phyloP scores from a whole-genome alignment of 2,329 filamentous ascomycete species.

The Xylaria arbuscula region DNA sequence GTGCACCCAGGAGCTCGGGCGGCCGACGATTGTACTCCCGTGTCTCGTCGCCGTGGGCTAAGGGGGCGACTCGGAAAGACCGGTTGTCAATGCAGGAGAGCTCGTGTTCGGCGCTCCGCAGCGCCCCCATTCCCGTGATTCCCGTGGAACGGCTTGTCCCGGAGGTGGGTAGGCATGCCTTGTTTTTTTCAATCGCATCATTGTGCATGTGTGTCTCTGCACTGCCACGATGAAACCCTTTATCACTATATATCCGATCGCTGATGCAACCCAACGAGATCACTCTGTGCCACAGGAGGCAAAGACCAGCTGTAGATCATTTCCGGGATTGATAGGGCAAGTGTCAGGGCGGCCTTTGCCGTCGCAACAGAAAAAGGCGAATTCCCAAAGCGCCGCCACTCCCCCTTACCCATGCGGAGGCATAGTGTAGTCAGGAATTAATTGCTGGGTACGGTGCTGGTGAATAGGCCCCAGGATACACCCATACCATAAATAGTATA shows the following conservation, averaged over 20 bases:
- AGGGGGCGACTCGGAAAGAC: constrained; percentile 24
- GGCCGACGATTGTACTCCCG: constrained; percentile 16
- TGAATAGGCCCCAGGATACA: constrained; percentile 16
- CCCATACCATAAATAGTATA: constrained; percentile 19
- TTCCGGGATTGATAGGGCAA: constrained; percentile 22
- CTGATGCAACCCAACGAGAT: constrained; percentile 32
- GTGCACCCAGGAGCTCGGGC: constrained; percentile 23
- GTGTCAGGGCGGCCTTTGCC: constrained; percentile 9
- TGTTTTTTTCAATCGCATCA: constrained; percentile 32
- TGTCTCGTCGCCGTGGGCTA: constrained; percentile 24
- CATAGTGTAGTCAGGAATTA: constrained; percentile 10
- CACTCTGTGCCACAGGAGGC: constrained; percentile 10
- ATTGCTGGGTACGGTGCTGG: not conserved
- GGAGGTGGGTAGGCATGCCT: constrained; percentile 29
- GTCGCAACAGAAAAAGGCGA: not conserved
- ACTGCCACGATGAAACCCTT: constrained; percentile 38
- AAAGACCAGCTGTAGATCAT: constrained; percentile 32
- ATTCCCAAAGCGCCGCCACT: constrained; percentile 10
- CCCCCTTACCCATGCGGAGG: constrained; percentile 23
- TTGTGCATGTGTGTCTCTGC: constrained; percentile 33
- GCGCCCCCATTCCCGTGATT: constrained; percentile 24
- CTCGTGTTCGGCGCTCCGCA: constrained; percentile 37
- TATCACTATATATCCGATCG: constrained; percentile 29
- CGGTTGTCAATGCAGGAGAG: constrained; percentile 29
- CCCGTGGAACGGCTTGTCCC: constrained; percentile 31